phyloP scores from a whole-genome alignment of 805 yeast genomes.

The Monosporozyma yasuniensis region DNA sequence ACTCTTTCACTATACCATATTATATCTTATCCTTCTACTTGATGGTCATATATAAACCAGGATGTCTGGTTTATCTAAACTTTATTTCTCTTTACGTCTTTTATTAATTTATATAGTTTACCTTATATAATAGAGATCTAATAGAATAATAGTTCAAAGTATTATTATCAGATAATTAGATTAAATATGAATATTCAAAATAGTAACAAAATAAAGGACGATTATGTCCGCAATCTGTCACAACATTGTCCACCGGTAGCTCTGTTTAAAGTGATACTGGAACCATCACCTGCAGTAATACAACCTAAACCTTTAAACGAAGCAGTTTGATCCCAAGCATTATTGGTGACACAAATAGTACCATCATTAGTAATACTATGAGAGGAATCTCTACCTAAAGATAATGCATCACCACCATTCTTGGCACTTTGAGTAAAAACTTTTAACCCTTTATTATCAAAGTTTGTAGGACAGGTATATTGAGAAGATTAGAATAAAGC shows the following conservation, averaged over 20 bases:
- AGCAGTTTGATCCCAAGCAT: neutral
- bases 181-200: no score
- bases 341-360: neutral
- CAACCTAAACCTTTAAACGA: neutral
- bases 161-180: no score
- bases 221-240: no score
- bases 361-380: neutral
- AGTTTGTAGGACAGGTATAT: neutral
- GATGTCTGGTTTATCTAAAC: no score
- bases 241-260: neutral
- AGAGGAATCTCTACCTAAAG: neutral
- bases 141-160: no score
- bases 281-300: neutral
- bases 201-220: no score
- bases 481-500: neutral
- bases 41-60: no score
- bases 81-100: no score
- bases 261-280: neutral
- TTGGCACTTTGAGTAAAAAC: neutral
- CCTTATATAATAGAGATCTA: no score
- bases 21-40: no score
- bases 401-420: neutral
- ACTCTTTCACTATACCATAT: no score
- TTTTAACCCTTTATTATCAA: neutral
- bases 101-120: no score